Base-by-base conservation (phyloP, 495 filamentous ascomycete species). In the Annulohypoxylon nitens region DNA sequence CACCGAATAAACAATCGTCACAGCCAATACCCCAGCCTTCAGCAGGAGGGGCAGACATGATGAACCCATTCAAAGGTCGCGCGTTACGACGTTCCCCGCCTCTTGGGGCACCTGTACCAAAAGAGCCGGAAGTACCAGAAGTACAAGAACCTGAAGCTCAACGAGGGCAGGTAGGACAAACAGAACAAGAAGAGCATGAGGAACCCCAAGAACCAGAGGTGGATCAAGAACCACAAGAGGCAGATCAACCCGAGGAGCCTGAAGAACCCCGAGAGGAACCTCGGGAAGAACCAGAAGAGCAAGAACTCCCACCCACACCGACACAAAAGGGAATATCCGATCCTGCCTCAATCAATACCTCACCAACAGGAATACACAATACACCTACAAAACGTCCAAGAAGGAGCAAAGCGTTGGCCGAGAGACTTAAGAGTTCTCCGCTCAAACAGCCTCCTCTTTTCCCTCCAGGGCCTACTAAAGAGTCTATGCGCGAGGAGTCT, bases 231-330 rank as follows among this genome's bases (percentile, higher is more conserved):
- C 72, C 71, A 1, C 78, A 82, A 16, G 91, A 93, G 71, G 90
- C 91, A 8, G 90, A 91, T 33, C 16, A 25, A 26, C 23, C 1
- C 2, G 51, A 62, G 2, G 43, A 9, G 4, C 72, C 69, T 1
- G 79, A 83, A 23, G 91, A 94, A 71, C 91, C 41, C 12, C 41
- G 14, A 45, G 14, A 45, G 4, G 41, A 14, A 5, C 41, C 41
- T 4, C 36, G 11, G 3, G 41, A 45, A 3, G 41, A 61, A 3
- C 70, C 73, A 0, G 79, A 82, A 16, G 91, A 94, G 71, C 91
- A 90, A 8, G 90, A 92, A 39, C 82, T 94, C 23, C 92, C 91
- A 8, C 90, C 90, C 9, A 93, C 91, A 3, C 91, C 91, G 18
- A 89, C 88, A 34, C 86, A 90, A 64, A 73, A 85, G 43, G 88